Evolutionary conservation across 1,139 yeast species (phyloP).

Genomic region (Starmera stellimalicola): DNA sequence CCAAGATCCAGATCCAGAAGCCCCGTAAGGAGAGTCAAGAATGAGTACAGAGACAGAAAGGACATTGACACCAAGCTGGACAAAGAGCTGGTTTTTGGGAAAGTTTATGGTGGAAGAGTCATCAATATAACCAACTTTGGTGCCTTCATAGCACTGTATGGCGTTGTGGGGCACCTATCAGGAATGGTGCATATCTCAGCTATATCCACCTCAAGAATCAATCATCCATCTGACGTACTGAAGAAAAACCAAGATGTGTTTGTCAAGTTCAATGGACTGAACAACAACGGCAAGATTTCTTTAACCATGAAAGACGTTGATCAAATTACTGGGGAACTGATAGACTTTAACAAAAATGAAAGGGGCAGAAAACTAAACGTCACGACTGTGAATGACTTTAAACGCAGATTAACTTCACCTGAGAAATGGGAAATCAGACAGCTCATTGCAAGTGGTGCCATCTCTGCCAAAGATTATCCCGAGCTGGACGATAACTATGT

Average conservation of each 20-base stretch:
- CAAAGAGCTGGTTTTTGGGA: constrained; percentile 28
- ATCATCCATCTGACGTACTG: constrained; percentile 52
- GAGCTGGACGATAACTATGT: constrained; percentile 48
- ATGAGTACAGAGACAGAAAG: constrained; percentile 4
- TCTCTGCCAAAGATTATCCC: constrained; percentile 61
- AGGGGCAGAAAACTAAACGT: constrained; percentile 21
- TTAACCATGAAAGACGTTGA: constrained; percentile 70
- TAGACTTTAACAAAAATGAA: constrained; percentile 4
- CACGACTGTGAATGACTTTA: constrained; percentile 6
- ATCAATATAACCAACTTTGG: constrained; percentile 60
- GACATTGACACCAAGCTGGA: constrained; percentile 15
- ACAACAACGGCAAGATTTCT: constrained; percentile 37
- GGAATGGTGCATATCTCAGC: constrained; percentile 80
- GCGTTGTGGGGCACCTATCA: constrained; percentile 27
- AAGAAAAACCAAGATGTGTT: constrained; percentile 51
- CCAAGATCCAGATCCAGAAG: constrained; percentile 6
- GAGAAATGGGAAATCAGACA: constrained; percentile 90
- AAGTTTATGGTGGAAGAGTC: constrained; percentile 53
- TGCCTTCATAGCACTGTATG: constrained; percentile 54
- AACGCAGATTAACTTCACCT: constrained; percentile 63
- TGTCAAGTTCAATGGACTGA: constrained; percentile 47
- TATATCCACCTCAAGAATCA: constrained; percentile 41
- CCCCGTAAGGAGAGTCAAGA: constrained; percentile 3
- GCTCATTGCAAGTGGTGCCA: constrained; percentile 70
- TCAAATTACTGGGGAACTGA: constrained; percentile 53